Evolutionary conservation across 768 basidiomycete genomes (phyloP), one percentile per base, ranked within the genome.

Genomic region (Trametes elegans): DNA sequence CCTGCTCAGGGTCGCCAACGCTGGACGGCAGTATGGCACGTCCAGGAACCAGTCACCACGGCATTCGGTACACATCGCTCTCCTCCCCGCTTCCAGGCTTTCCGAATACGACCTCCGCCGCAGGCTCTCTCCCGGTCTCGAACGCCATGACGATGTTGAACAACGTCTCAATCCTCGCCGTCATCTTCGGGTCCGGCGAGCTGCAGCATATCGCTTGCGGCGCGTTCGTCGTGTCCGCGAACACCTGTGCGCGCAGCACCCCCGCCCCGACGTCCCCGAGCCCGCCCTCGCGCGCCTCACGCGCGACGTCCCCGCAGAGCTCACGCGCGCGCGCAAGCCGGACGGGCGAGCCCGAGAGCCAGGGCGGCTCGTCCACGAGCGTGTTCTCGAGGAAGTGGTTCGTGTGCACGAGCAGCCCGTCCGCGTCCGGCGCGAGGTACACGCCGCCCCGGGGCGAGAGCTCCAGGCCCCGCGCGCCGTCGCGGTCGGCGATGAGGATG

Each of bases 121-220:
- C 53, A 23, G 71, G 69, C 28, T 50, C 46, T 18, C 47, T 38
- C 14, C 60, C 67, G 16, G 61, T 41, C 26, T 59, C 55, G 56
- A 73, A 65, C 10, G 58, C 55, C 72, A 73, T 73, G 23, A 67
- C 66, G 41, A 73, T 73, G 57, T 70, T 70, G 61, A 73, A 73
- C 28, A 73, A 59, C 14, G 72, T 72, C 56, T 64, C 66, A 24
- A 64, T 64, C 26, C 59, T 55, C 21, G 59, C 59, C 41, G 53
- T 60, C 35, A 62, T 49, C 18, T 40, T 42, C 29, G 60, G 57
- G 54, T 67, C 65, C 23, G 63, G 61, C 11, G 35, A 53, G 40
- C n/a, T n/a, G n/a, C 67, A 66, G 53, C 71, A 71, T 27, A 73
- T 73, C 21, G 70, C 63, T 41, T 65, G 67, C 9, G 71, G 71